Conservation (phyloP, 805 yeast species). For the Starmera dryadoides region DNA sequence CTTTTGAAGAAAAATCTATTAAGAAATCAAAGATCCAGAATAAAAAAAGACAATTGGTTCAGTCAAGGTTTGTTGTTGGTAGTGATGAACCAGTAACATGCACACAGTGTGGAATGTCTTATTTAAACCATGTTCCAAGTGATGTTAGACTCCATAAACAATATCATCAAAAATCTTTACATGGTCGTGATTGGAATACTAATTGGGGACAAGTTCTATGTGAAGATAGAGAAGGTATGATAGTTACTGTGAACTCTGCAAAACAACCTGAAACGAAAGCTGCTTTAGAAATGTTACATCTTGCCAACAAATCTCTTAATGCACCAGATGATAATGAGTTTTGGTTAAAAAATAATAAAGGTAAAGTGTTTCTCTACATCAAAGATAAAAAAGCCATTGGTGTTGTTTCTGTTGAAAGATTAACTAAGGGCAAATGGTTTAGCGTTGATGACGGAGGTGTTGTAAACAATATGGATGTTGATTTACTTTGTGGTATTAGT, state of each 20-base stretch:
- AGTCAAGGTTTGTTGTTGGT: not conserved
- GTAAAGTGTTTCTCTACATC: conserved; percentile 44
- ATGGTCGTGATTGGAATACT: conserved; percentile 43
- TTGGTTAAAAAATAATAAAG: conserved; percentile 28
- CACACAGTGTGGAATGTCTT: conserved; percentile 47
- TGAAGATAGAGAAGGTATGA: conserved; percentile 13
- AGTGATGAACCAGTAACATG: conserved; percentile 26
- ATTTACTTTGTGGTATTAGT: conserved; percentile 38
- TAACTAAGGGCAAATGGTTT: conserved; percentile 51
- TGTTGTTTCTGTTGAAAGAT: conserved; percentile 44
- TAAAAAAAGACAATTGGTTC: not conserved
- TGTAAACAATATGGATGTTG: conserved; percentile 39
- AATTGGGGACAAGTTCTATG: conserved; percentile 25
- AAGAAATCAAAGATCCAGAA: not conserved
- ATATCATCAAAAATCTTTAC: conserved; percentile 41
- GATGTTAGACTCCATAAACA: conserved; percentile 42
- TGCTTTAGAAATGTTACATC: conserved; percentile 33
- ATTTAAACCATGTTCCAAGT: conserved; percentile 28
- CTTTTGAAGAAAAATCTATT: too few species aligned
- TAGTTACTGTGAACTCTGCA: conserved; percentile 28
- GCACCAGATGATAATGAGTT: conserved; percentile 46
- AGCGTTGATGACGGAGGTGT: conserved; percentile 39
- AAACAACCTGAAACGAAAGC: conserved; percentile 26
- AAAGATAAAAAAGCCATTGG: conserved; percentile 44
- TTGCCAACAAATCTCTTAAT: conserved; percentile 54